Evolutionary conservation across 2,329 filamentous ascomycete genomes (phyloP).

Genomic region (Dactylellina sp.): DNA sequence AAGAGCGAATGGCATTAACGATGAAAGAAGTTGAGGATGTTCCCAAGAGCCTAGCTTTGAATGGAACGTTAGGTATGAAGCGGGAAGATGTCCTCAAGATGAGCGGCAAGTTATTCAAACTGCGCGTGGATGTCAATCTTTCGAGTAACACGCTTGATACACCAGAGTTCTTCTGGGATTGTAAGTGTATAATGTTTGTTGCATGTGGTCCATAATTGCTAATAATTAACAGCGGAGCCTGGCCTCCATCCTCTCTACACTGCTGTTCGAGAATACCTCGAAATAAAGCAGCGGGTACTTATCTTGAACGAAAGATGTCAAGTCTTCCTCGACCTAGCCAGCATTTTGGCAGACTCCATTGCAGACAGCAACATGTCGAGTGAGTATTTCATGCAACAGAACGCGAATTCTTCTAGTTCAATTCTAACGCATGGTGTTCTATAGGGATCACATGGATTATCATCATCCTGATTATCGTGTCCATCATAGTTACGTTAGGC

Average conservation of each 20-base stretch:
- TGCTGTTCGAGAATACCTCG: conserved; percentile 94
- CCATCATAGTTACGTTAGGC: conserved; percentile 88
- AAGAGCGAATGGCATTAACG: conserved; percentile 93
- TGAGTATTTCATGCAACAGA: conserved; percentile 60
- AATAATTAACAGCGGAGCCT: conserved; percentile 73
- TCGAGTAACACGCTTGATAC: conserved; percentile 89
- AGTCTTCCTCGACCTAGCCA: conserved; percentile 94
- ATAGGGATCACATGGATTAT: conserved; percentile 93
- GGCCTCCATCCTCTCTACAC: conserved; percentile 93
- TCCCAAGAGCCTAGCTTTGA: conserved; percentile 86
- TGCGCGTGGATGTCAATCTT: conserved; percentile 94
- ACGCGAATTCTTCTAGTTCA: conserved; percentile 12
- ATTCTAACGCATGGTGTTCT: neutral
- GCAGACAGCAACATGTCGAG: conserved; percentile 94
- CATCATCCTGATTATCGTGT: conserved; percentile 90
- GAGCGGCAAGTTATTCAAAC: conserved; percentile 89
- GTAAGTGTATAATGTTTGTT: conserved; percentile 15
- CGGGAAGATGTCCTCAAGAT: conserved; percentile 92
- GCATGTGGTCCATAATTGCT: conserved; percentile 1
- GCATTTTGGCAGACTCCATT: conserved; percentile 91
- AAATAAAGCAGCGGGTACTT: conserved; percentile 95
- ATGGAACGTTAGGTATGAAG: conserved; percentile 90
- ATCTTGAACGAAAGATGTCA: conserved; percentile 96
- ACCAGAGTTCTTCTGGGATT: conserved; percentile 98
- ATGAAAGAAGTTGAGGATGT: conserved; percentile 94